These are phyloP conservation scores for Silene uniflora DNA, from an alignment of 148 eudicot genomes.

Conservation along the genomic window DNA sequence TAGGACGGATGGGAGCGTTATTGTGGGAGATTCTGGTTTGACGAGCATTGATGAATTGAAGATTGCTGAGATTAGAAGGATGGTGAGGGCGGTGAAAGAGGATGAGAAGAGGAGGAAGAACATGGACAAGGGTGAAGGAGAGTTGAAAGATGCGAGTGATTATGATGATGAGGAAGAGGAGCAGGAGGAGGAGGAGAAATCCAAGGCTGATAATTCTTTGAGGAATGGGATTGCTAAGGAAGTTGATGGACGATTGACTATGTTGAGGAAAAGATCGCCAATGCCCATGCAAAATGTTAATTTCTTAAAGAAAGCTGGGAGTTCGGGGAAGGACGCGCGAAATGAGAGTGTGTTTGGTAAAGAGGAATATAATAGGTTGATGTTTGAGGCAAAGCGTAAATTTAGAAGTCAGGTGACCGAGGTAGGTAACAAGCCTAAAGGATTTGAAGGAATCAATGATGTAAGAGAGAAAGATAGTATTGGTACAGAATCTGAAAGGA, in stretches of 20 bases:
- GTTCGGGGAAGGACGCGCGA: conserved; percentile 23
- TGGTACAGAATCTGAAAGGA: conserved; percentile 25
- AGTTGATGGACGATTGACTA: conserved; percentile 44
- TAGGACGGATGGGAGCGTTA: conserved; percentile 25
- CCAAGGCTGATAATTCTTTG: conserved; percentile 26
- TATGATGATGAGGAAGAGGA: background rate
- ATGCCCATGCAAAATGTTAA: conserved; percentile 27
- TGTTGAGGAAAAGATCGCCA: conserved; percentile 27
- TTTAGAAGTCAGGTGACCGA: conserved; percentile 35
- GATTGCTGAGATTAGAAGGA: conserved; percentile 61
- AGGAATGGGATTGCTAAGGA: conserved; percentile 52
- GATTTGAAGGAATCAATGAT: conserved; percentile 38
- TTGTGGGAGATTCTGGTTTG: conserved; percentile 6
- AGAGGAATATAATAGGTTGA: conserved; percentile 32
- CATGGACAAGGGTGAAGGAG: conserved; percentile 20
- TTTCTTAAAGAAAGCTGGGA: conserved; percentile 21
- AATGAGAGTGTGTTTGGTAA: conserved; percentile 25
- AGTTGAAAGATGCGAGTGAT: conserved; percentile 20
- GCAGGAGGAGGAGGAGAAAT: conserved; percentile 32
- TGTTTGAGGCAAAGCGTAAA: conserved; percentile 50
- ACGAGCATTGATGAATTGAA: conserved; percentile 33
- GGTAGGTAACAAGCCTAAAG: conserved; percentile 53
- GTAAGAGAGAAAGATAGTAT: conserved; percentile 19
- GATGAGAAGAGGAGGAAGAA: conserved; percentile 41
- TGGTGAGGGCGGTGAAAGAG: conserved; percentile 76